Percentiles rank a stretch among this genome's conserved stretches.
Conservation (phyloP, 495 filamentous ascomycete species). For the Penicillium atrosanguineum region DNA sequence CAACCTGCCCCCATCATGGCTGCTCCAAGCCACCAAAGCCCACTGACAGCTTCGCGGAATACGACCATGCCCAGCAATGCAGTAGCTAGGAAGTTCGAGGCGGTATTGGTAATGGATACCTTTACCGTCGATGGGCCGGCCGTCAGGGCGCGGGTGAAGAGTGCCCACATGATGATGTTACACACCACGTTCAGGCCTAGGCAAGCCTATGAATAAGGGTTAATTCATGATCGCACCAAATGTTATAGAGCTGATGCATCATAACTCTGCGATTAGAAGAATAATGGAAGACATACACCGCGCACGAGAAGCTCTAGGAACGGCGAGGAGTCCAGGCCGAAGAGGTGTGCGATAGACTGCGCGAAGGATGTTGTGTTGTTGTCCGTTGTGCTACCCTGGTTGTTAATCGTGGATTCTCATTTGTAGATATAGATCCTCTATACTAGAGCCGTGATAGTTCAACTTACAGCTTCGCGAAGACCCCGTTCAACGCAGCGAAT, state of each 20-base stretch:
- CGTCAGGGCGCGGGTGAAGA: constrained; percentile 79
- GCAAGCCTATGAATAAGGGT: constrained; percentile 57
- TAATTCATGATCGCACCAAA: not conserved
- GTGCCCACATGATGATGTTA: constrained; percentile 92
- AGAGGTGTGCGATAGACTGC: constrained; percentile 54
- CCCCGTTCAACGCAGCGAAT: constrained; percentile 90
- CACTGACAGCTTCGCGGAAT: constrained; percentile 68
- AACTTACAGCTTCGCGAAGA: constrained; percentile 90
- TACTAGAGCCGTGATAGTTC: not conserved
- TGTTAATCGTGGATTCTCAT: not conserved
- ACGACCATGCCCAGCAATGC: constrained; percentile 77
- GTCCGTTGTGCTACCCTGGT: constrained; percentile 69
- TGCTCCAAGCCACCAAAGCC: constrained; percentile 87
- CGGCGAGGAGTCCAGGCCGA: constrained; percentile 51
- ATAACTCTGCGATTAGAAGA: not conserved
- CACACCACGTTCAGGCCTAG: constrained; percentile 86
- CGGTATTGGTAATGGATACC: constrained; percentile 90
- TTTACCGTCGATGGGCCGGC: constrained; percentile 81
- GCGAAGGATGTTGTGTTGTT: constrained; percentile 73
- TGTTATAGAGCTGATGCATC: not conserved
- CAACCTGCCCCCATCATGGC: constrained; percentile 82
- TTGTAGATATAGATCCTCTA: not conserved
- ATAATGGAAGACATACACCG: constrained; percentile 53
- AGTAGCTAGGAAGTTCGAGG: constrained; percentile 87
- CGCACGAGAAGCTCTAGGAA: constrained; percentile 65